Base-by-base conservation (phyloP, 179 eudicot species). In the Spinacia oleracea region DNA sequence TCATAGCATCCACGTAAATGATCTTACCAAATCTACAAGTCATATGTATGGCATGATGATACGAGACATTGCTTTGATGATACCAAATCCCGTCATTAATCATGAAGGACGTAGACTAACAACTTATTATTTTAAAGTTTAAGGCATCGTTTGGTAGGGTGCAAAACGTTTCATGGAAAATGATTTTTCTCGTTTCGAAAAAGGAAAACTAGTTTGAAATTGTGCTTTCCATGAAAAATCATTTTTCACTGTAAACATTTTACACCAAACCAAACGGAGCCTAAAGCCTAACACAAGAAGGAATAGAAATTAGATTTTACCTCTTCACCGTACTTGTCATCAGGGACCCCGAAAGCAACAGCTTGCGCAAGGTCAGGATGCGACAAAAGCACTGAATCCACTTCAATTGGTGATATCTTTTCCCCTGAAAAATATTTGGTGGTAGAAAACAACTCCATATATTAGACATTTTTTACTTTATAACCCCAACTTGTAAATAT, bases 321-420 rank as follows among this genome's bases (percentile, higher is more conserved):
- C 90, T 91, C 96, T 82, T 91, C 96, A 0, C 96, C 96, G 78
- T 91, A 91, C 79, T 91, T 91, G 81, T 90, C 96, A 76, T 91
- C 96, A 3, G 96, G 96, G 78, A 91, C 93, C 73, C 93, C 96
- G 48, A 91, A 91, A 73, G 92, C 91, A 77, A 91, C 96, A 62
- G 92, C 96, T 81, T 91, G 92, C 29, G 93, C 91, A 64, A 91
- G 60, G 50, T 90, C 90, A 15, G 91, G 87, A 72, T 90, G 92
- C 43, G 93, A 89, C 74, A 91, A 62, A 1, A 91, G 89, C 64
- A 91, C 93, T 7, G 96, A 83, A 77, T 91, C 96, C 81, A 91
- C 96, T 81, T 91, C 96, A 60, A 91, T 89, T 48, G 96, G 96
- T 48, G 96, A 91, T 55, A 91, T 91, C 81, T 91, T 91, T 75